Evolutionary conservation across 345 rosid genomes (phyloP), one percentile per base, ranked within the genome.

Genomic region (Crucihimalaya himalaica): DNA sequence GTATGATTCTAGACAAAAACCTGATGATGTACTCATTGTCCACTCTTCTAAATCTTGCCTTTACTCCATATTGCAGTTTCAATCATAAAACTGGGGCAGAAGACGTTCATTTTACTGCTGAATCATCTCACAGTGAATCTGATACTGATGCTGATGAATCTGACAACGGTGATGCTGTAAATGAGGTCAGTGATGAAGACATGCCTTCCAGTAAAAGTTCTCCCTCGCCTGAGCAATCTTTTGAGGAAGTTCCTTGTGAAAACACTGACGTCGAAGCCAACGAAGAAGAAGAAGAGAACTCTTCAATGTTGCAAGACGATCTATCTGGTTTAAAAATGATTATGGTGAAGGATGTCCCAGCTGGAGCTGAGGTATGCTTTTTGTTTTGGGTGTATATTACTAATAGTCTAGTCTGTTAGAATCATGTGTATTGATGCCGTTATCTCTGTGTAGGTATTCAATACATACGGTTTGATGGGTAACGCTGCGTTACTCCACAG

Each of bases 401-500:
- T 40, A 40, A 13, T 40, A 40, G 45, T 40, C 45, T 6, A 3
- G 46, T 62, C 50, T 63, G 29, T 31, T 57, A 12, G 6, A 56
- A 14, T 47, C 39, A 40, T 46, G 51, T 79, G 20, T 14, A 54
- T 19, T 50, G 66, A 39, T 77, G 52, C 18, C 66, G 11, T 25
- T 14, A 27, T 68, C 7, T 59, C 62, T 69, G 32, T 69, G 40
- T 63, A 93, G 98, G 88, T 90, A 43, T 93, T 83, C 74, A 93
- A 93, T 73, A 91, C 98, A 19, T 93, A 93, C 35, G 98, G 98
- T 12, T 73, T 70, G 50, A 14, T 79, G 66, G 97, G 98, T 43
- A 93, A 90, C 72, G 98, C 98, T 66, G 96, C 93, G 50, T 81
- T 93, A 85, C 91, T 93, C 50, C 96, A 93, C 67, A 89, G 97